Percentiles rank a stretch among this genome's conserved stretches.
Evolutionary conservation across 2,329 filamentous ascomycete species (phyloP).

Genomic region (Aspergillus sp.): DNA sequence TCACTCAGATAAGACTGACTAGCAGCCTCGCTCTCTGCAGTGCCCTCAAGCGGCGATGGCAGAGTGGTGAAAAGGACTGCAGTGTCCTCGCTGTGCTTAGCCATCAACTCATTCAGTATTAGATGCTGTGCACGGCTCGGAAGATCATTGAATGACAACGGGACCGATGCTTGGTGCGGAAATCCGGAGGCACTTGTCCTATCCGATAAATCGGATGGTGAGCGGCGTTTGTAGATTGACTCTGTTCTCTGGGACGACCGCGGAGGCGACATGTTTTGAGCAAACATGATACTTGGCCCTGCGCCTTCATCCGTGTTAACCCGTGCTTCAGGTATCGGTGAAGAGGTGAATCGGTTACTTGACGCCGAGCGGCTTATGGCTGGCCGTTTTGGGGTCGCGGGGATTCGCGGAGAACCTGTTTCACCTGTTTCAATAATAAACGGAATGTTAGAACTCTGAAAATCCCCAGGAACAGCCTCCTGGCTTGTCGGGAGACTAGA

Average conservation of each 20-base stretch:
- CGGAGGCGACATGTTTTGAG: conserved; percentile 45
- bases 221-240: conserved; percentile 41
- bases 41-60: conserved; percentile 77
- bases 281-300: conserved; percentile 75
- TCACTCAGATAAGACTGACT: conserved; percentile 75
- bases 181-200: conserved; percentile 45
- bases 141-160: conserved; percentile 82
- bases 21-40: conserved; percentile 66
- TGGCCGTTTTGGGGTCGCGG: conserved; percentile 23
- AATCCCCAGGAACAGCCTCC: conserved; percentile 4
- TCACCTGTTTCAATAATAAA: conserved; percentile 27
- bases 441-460: conserved; percentile 19
- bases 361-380: conserved; percentile 31
- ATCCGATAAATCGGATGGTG: conserved; percentile 21
- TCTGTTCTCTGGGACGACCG: conserved; percentile 28
- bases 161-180: conserved; percentile 61
- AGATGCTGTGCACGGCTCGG: conserved; percentile 82
- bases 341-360: conserved; percentile 63
- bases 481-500: background rate
- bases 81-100: conserved; percentile 65
- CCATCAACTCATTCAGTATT: conserved; percentile 82
- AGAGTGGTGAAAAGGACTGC: conserved; percentile 82
- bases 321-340: conserved; percentile 68
- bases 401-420: conserved; percentile 22
- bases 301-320: conserved; percentile 64